Conservation (phyloP, 208 protist genomes). For the Histomonas meleagridis region DNA sequence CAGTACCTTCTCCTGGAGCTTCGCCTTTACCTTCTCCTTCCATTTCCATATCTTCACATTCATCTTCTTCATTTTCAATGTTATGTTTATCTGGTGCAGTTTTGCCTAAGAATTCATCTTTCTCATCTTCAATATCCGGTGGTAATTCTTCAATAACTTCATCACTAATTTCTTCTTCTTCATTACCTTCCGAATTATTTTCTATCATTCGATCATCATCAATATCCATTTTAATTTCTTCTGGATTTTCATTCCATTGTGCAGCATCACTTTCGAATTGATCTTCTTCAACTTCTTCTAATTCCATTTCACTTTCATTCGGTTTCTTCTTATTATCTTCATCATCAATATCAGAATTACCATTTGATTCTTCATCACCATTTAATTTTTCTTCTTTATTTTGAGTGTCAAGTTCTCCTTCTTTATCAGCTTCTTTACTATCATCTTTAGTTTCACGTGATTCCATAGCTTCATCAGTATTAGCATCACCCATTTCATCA, state of each 20-base stretch:
- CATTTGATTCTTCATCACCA: not conserved
- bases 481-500: conserved; percentile 33
- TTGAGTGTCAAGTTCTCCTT: conserved; percentile 11
- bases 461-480: not conserved
- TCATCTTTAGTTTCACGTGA: not conserved
- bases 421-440: not conserved
- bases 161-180: conserved; percentile 53
- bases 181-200: conserved; percentile 61
- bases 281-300: conserved; percentile 38
- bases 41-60: conserved; percentile 43
- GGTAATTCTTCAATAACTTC: conserved; percentile 40
- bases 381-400: conserved; percentile 21
- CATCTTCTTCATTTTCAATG: conserved; percentile 45
- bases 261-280: conserved; percentile 41
- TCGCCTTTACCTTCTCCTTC: conserved; percentile 42
- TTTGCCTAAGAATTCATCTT: not conserved
- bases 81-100: conserved; percentile 40
- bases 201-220: conserved; percentile 47
- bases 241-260: conserved; percentile 59
- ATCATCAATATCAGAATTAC: not conserved
- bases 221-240: conserved; percentile 55
- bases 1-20: conserved; percentile 49
- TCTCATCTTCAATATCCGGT: conserved; percentile 37
- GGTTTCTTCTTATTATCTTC: not conserved
- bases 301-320: conserved; percentile 10